phyloP scores from a whole-genome alignment of 345 rosid species.

The Cardamine resedifolia region DNA sequence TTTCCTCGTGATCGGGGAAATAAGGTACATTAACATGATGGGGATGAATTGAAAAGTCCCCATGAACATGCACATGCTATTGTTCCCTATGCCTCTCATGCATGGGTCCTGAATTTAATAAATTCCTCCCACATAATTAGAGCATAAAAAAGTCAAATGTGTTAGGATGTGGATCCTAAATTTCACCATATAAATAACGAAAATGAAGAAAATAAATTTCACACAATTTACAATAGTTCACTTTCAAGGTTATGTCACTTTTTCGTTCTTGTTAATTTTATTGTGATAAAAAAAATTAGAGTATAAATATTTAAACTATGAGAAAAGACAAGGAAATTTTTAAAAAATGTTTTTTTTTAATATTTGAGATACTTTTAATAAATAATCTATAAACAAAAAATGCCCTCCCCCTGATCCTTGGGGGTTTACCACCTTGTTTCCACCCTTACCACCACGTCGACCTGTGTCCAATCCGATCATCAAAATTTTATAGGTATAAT shows the following conservation, averaged over 20 bases:
- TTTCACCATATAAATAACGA: neutral
- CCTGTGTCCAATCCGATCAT: too few relatives aligned
- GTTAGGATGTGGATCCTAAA: too few relatives aligned
- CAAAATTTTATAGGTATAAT: too few relatives aligned
- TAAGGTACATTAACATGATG: neutral
- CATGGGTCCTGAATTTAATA: conserved; percentile 22
- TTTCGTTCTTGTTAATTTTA: neutral
- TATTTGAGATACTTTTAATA: neutral
- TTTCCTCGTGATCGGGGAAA: neutral
- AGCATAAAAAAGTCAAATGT: neutral
- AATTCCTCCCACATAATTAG: neutral
- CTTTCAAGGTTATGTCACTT: neutral
- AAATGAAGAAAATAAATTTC: neutral
- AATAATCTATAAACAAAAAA: too few relatives aligned
- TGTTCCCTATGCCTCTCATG: conserved; percentile 20
- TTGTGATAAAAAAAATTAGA: neutral
- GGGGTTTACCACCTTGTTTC: too few relatives aligned
- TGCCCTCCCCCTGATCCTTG: too few relatives aligned
- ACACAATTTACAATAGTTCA: neutral
- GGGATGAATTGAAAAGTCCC: neutral
- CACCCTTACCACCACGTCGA: too few relatives aligned
- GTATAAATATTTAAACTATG: neutral
- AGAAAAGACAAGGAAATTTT: neutral
- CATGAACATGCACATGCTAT: conserved; percentile 30
- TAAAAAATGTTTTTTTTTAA: too few relatives aligned